These are phyloP conservation scores for Vitis hybrid DNA, from an alignment of 177 flowering plant genomes.

Conservation along the genomic window DNA sequence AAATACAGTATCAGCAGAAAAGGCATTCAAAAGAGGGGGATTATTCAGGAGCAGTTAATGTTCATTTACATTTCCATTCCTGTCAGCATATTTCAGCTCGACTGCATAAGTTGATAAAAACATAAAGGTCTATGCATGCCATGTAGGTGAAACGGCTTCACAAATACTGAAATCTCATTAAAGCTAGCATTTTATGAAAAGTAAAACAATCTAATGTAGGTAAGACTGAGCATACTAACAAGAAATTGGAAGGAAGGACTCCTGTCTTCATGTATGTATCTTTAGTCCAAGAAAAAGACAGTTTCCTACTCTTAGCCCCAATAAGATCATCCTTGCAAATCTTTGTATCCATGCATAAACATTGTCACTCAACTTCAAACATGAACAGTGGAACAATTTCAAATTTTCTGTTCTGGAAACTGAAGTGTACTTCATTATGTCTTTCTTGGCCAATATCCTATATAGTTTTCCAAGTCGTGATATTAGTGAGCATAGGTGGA, in stretches of 20 bases:
- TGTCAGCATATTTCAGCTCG: too few relatives aligned
- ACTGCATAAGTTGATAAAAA: too few relatives aligned
- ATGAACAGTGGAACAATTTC: neutral
- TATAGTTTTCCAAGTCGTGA: too few relatives aligned
- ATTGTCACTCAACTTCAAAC: neutral
- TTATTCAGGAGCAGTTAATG: too few relatives aligned
- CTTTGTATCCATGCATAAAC: neutral
- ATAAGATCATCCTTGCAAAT: neutral
- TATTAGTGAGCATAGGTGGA: too few relatives aligned
- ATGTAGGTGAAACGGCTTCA: neutral
- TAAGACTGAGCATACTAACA: neutral
- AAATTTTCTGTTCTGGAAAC: too few relatives aligned
- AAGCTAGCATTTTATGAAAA: neutral
- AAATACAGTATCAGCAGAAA: too few relatives aligned
- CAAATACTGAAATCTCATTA: neutral
- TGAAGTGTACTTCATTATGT: too few relatives aligned
- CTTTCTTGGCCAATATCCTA: too few relatives aligned
- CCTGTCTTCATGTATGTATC: neutral
- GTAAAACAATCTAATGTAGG: neutral
- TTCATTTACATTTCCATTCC: too few relatives aligned
- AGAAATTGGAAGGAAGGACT: neutral
- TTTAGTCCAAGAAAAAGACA: neutral
- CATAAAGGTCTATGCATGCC: too few relatives aligned
- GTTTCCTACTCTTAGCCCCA: too few relatives aligned
- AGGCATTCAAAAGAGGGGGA: neutral